Evolutionary conservation across 257 asterid species (phyloP).

Genomic region (Ophiorrhiza pumila): DNA sequence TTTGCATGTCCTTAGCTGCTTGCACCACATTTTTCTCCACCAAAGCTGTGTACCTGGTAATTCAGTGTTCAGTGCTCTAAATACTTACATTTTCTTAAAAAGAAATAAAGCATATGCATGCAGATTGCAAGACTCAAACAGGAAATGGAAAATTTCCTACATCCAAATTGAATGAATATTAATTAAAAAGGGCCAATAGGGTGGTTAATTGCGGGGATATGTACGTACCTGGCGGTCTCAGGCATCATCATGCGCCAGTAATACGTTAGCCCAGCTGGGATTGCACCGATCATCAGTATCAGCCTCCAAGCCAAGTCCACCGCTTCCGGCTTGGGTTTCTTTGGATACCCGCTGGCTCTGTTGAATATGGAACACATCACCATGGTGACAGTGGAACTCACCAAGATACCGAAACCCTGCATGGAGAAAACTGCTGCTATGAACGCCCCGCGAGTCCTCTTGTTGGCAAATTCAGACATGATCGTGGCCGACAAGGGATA

Average conservation of each 20-base stretch:
- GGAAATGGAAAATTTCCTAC: too few species aligned
- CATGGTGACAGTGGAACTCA: slow-evolving; percentile 50
- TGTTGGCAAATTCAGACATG: slow-evolving; percentile 59
- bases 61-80: too few species aligned
- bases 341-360: slow-evolving; percentile 20
- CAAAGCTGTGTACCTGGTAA: slow-evolving; percentile 52
- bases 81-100: too few species aligned
- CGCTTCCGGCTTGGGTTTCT: slow-evolving; percentile 21
- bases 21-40: slow-evolving; percentile 43
- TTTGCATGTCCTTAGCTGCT: slow-evolving; percentile 50
- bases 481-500: slow-evolving; percentile 64
- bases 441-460: slow-evolving; percentile 51
- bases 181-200: too few species aligned
- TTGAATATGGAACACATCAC: slow-evolving; percentile 41
- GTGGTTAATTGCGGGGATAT: too few species aligned
- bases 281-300: slow-evolving; percentile 48
- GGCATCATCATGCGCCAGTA: slow-evolving; percentile 72
- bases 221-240: slow-evolving; percentile 51
- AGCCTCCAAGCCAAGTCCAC: slow-evolving; percentile 65
- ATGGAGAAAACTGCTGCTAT: slow-evolving; percentile 60
- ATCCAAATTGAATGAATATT: too few species aligned
- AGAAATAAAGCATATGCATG: too few species aligned
- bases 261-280: slow-evolving; percentile 52
- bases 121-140: too few species aligned
- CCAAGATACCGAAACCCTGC: slow-evolving; percentile 69